phyloP scores from a whole-genome alignment of 352 stramenopile genomes.

The Globisporangium polare region DNA sequence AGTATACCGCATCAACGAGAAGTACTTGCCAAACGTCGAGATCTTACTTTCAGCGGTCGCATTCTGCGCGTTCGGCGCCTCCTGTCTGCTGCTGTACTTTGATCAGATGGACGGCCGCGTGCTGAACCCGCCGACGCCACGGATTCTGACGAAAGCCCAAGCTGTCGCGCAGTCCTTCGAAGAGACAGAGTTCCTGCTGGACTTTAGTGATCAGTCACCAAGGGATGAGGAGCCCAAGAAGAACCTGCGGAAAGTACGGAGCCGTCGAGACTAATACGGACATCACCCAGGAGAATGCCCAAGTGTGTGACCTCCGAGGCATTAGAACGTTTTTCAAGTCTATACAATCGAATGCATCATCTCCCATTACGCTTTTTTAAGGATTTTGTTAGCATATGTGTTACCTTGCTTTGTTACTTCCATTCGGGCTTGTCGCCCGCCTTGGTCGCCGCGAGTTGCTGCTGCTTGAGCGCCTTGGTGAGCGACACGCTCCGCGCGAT shows the following conservation, averaged over 20 bases:
- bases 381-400: no score
- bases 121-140: conserved; percentile 26
- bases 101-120: conserved; percentile 24
- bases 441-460: conserved; percentile 39
- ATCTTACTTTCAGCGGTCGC: conserved; percentile 26
- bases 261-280: neutral
- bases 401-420: conserved; percentile 42
- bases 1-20: conserved; percentile 29
- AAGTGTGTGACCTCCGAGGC: neutral
- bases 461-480: conserved; percentile 59
- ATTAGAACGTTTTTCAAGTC: neutral
- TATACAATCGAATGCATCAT: conserved; percentile 8
- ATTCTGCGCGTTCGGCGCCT: conserved; percentile 19
- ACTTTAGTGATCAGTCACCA: conserved; percentile 12
- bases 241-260: neutral
- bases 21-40: conserved; percentile 36
- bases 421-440: conserved; percentile 57
- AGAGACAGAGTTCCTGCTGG: conserved; percentile 13
- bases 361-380: neutral
- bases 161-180: conserved; percentile 15
- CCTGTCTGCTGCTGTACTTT: conserved; percentile 20
- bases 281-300: no score
- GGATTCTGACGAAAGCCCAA: conserved; percentile 20
- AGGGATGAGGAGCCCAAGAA: conserved; percentile 4
- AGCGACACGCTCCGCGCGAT: conserved; percentile 77